Evolutionary conservation across 140 eudicot genomes (phyloP).

Genomic region (Flaveria floridana): DNA sequence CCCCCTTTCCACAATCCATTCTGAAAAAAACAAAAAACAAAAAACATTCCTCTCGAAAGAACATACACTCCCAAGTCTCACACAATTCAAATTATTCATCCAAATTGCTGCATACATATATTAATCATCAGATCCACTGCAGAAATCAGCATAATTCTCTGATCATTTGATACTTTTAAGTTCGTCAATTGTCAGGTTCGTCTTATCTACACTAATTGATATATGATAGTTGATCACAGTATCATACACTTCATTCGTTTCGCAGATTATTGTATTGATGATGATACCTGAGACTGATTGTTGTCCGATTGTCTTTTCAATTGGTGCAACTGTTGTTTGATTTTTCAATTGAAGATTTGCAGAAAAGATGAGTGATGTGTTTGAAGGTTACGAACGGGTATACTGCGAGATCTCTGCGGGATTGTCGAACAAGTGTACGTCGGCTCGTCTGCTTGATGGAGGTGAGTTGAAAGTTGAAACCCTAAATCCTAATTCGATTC

Average conservation of each 20-base stretch:
- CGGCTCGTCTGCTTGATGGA: constrained; percentile 58
- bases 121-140: constrained; percentile 25
- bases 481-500: too few species aligned
- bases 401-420: constrained; percentile 61
- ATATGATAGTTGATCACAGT: neutral
- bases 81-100: constrained; percentile 18
- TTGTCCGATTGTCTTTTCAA: constrained; percentile 10
- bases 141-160: constrained; percentile 15
- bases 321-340: neutral
- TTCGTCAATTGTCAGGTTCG: constrained; percentile 30
- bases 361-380: constrained; percentile 52
- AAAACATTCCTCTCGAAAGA: neutral
- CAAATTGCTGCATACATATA: neutral
- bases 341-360: constrained; percentile 25
- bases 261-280: constrained; percentile 1
- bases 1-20: neutral
- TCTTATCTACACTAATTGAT: neutral
- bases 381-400: constrained; percentile 62
- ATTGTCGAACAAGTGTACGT: constrained; percentile 53
- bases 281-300: constrained; percentile 13
- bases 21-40: neutral
- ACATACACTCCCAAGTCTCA: neutral
- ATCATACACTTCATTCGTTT: constrained; percentile 7
- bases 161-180: constrained; percentile 11
- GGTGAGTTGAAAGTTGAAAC: constrained; percentile 30